phyloP scores from a whole-genome alignment of 352 stramenopile genomes.

The Pythium plurisporium region DNA sequence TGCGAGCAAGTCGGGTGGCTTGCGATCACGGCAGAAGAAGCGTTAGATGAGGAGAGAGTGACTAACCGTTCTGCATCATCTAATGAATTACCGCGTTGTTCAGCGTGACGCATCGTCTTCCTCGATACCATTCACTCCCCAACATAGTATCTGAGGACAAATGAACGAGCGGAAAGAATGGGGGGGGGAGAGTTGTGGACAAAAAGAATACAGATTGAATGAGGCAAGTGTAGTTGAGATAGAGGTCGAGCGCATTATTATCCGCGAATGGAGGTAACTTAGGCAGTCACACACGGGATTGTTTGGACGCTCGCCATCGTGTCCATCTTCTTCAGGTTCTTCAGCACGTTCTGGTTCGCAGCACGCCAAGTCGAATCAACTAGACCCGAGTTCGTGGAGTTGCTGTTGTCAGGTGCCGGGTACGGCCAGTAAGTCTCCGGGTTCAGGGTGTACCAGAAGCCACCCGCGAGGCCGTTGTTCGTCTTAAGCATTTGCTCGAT shows the following conservation, averaged over 20 bases:
- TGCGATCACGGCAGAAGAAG: constrained; percentile 46
- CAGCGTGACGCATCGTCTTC: neutral
- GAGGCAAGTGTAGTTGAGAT: constrained; percentile 9
- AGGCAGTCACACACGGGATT: constrained; percentile 46
- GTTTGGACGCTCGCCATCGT: constrained; percentile 59
- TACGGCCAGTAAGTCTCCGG: constrained; percentile 75
- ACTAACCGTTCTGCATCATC: neutral
- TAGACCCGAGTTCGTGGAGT: constrained; percentile 48
- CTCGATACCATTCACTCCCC: too few relatives aligned
- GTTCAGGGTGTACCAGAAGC: constrained; percentile 83
- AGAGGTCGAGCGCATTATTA: too few relatives aligned
- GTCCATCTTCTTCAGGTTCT: constrained; percentile 60
- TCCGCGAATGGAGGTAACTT: neutral
- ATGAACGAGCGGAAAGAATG: neutral
- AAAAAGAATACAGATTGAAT: constrained; percentile 14
- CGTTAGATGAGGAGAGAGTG: constrained; percentile 15
- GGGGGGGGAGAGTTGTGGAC: neutral
- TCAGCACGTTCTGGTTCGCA: constrained; percentile 65
- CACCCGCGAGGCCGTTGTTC: constrained; percentile 52
- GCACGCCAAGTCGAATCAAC: constrained; percentile 70
- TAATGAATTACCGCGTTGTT: neutral
- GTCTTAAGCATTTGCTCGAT: constrained; percentile 59
- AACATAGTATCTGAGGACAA: neutral
- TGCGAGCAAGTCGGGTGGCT: constrained; percentile 14
- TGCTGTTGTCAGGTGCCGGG: constrained; percentile 56